Percentiles rank a stretch among this genome's conserved stretches.
Evolutionary conservation across 345 rosid genomes (phyloP).

Genomic region (Eucalyptus cladocalyx): DNA sequence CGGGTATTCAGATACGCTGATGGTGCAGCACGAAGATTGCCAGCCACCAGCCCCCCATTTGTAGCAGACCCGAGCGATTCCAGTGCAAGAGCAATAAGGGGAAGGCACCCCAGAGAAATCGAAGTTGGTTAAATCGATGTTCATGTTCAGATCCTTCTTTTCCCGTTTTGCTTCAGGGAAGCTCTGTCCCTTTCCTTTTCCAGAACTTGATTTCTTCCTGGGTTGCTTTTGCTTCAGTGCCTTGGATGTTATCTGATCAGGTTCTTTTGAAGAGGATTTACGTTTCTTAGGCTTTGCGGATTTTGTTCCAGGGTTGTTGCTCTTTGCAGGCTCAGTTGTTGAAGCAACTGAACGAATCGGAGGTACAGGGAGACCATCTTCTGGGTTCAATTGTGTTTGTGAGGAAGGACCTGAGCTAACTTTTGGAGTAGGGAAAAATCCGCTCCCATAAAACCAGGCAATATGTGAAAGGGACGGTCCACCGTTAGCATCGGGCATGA

Average conservation of each 20-base stretch:
- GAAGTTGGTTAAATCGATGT: conserved; percentile 16
- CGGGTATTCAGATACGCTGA: conserved; percentile 36
- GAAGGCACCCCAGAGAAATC: conserved; percentile 47
- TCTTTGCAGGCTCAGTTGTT: neutral
- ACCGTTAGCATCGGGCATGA: conserved; percentile 20
- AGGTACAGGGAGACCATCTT: conserved; percentile 8
- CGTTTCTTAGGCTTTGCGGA: conserved; percentile 12
- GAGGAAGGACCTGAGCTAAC: conserved; percentile 10
- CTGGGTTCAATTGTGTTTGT: conserved; percentile 5
- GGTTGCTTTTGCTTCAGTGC: conserved; percentile 23
- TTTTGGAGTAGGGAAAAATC: conserved; percentile 12
- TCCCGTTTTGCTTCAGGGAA: conserved; percentile 30
- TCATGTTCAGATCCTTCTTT: conserved; percentile 31
- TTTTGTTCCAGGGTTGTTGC: neutral
- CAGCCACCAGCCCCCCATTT: conserved; percentile 62
- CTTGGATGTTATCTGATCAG: conserved; percentile 12
- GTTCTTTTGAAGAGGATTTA: conserved; percentile 6
- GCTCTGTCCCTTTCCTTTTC: conserved; percentile 12
- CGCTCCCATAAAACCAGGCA: conserved; percentile 24
- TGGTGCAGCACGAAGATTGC: conserved; percentile 70
- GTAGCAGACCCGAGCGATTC: conserved; percentile 39
- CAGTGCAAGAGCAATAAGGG: conserved; percentile 60
- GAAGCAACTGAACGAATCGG: conserved; percentile 18
- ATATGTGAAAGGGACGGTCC: conserved; percentile 15
- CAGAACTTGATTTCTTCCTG: conserved; percentile 11